Evolutionary conservation across 495 filamentous ascomycete species (phyloP), one percentile per base, ranked within the genome.

Genomic region (Geopyxis carbonaria): DNA sequence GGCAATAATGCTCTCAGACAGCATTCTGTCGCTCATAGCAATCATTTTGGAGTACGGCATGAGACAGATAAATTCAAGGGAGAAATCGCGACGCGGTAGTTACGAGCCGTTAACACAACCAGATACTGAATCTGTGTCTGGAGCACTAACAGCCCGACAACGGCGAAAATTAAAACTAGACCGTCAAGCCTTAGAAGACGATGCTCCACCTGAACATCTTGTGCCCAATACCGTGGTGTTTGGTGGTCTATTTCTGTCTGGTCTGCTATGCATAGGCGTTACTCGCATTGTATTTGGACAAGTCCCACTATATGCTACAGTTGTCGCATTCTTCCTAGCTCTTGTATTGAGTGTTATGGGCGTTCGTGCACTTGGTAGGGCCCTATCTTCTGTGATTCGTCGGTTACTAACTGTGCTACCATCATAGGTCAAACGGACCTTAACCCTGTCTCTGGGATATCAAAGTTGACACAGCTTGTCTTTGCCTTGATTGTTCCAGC

Each of bases 1-100:
- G 22, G 83, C 89, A 1, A 91, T 99, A 45, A 99, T 99, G 89
- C 69, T 99, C 45, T 78, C 82, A 5, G 89, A 99, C 59, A 80
- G 86, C 2, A 62, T 95, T 3, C 68, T 94, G 38, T 93, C 80
- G 47, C 68, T 99, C 14, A 74, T 80, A 3, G 85, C 82, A 64
- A 65, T 99, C 18, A 65, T 83, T 4, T 40, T 78, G 7, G 73
- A 70, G 20, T 28, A 28, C 13, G 25, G 7, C 25, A 13, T 28
- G 7, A 7, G 25, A 28, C n/a, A n/a, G n/a, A 7, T 28, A 7
- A 28, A 13, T 28, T 13, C 7, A 7, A 28, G 25, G 25, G 13
- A 28, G 25, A 28, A 13, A 7, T 13, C 25, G 7, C 7, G 29
- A 23, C 38, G 29, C 8, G 20, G 28, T 9, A 25, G 38, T 2